Evolutionary conservation across 257 asterid genomes (phyloP).

Genomic region (Avicennia marina): DNA sequence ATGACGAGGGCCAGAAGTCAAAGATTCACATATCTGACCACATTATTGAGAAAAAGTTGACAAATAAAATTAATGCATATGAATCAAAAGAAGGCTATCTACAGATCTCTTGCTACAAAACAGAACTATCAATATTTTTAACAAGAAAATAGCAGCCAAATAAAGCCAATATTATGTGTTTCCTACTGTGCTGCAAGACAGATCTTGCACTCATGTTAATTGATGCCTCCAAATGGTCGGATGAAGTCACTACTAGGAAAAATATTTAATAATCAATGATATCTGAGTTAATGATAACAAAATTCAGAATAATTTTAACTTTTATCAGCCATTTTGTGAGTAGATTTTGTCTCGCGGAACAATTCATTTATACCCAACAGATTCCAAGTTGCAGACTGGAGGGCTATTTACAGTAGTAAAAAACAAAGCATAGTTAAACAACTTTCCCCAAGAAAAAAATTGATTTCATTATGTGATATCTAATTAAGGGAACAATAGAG

Average conservation of each 20-base stretch:
- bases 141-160: constrained; percentile 6
- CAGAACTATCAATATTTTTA: neutral
- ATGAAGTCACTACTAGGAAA: neutral
- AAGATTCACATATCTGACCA: constrained; percentile 59
- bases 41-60: too few species aligned
- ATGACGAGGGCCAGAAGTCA: constrained; percentile 69
- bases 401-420: neutral
- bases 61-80: constrained; percentile 1
- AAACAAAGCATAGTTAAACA: neutral
- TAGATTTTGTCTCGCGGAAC: neutral
- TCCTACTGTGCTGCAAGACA: neutral
- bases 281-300: neutral
- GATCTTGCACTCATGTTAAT: neutral
- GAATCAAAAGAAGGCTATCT: constrained; percentile 6
- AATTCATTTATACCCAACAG: neutral
- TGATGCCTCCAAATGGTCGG: neutral
- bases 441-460: neutral
- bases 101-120: constrained; percentile 9
- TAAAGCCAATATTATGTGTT: neutral
- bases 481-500: neutral
- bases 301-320: neutral
- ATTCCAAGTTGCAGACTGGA: neutral
- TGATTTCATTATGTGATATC: neutral
- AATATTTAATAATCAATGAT: neutral
- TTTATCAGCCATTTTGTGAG: neutral